Evolutionary conservation across 768 basidiomycete genomes (phyloP).

Genomic region (Ramaria sp.): DNA sequence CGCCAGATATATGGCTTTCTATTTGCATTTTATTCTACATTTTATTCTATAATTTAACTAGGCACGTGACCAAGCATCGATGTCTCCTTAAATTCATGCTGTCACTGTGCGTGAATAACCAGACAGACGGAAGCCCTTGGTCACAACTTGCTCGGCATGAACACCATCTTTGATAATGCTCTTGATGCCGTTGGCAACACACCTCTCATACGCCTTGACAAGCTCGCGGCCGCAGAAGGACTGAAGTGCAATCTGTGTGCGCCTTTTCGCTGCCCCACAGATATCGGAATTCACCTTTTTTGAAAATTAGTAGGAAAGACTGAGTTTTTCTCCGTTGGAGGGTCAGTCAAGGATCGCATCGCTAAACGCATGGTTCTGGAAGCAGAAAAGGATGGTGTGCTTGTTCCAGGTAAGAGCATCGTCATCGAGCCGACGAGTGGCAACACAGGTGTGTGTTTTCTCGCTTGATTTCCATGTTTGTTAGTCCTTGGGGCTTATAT

Average conservation of each 20-base stretch:
- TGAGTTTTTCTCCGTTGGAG: constrained; percentile 85
- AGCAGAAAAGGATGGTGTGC: constrained; percentile 80
- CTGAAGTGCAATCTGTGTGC: constrained; percentile 83
- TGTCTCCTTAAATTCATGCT: no score
- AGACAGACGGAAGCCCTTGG: no score
- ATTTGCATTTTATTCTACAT: no score
- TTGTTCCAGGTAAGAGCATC: constrained; percentile 80
- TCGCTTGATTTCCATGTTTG: background rate
- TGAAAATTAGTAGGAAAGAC: constrained; percentile 79
- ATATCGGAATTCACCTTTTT: background rate
- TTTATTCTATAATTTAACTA: no score
- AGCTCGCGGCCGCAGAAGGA: constrained; percentile 59
- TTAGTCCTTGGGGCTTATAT: background rate
- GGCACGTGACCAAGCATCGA: background rate
- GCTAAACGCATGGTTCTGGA: constrained; percentile 93
- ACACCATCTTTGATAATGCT: constrained; percentile 55
- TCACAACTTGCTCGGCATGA: background rate
- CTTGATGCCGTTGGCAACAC: constrained; percentile 86
- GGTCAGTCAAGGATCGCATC: constrained; percentile 93
- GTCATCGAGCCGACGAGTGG: constrained; percentile 95
- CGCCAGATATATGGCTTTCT: no score
- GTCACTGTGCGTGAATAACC: no score
- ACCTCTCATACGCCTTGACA: constrained; percentile 79
- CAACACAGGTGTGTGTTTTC: constrained; percentile 65
- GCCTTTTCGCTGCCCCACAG: constrained; percentile 19